Evolutionary conservation across 2,329 filamentous ascomycete genomes (phyloP).

Genomic region (Sphaerostilbella broomeana): DNA sequence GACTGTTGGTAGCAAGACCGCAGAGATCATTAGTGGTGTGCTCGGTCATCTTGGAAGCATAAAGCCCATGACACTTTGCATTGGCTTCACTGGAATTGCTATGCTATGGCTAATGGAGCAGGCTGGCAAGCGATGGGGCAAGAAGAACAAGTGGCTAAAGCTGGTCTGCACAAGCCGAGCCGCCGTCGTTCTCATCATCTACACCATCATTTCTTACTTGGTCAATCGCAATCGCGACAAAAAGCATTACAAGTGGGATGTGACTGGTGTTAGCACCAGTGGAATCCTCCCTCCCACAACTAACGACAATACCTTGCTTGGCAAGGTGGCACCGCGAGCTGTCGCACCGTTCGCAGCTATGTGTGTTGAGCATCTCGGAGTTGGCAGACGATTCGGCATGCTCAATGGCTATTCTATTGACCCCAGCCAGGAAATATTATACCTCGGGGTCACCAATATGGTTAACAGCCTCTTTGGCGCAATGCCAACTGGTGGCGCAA

Average conservation of each 20-base stretch:
- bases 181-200: slow-evolving; percentile 53
- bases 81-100: slow-evolving; percentile 52
- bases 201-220: slow-evolving; percentile 56
- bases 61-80: slow-evolving; percentile 50
- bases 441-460: slow-evolving; percentile 55
- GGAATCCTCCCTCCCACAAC: slow-evolving; percentile 46
- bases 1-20: slow-evolving; percentile 44
- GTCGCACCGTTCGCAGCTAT: slow-evolving; percentile 57
- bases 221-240: slow-evolving; percentile 49
- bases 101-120: slow-evolving; percentile 51
- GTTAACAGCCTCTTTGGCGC: slow-evolving; percentile 59
- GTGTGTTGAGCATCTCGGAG: slow-evolving; percentile 57
- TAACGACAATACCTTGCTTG: slow-evolving; percentile 41
- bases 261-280: slow-evolving; percentile 50
- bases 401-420: slow-evolving; percentile 58
- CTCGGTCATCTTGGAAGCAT: slow-evolving; percentile 50
- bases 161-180: slow-evolving; percentile 54
- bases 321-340: slow-evolving; percentile 45
- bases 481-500: slow-evolving; percentile 59
- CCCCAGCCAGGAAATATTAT: slow-evolving; percentile 59
- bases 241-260: slow-evolving; percentile 44
- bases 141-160: slow-evolving; percentile 50
- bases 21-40: slow-evolving; percentile 52
- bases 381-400: slow-evolving; percentile 56
- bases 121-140: slow-evolving; percentile 52